Evolutionary conservation across 2,329 filamentous ascomycete genomes (phyloP).

Genomic region (Colletotrichum kahawae): DNA sequence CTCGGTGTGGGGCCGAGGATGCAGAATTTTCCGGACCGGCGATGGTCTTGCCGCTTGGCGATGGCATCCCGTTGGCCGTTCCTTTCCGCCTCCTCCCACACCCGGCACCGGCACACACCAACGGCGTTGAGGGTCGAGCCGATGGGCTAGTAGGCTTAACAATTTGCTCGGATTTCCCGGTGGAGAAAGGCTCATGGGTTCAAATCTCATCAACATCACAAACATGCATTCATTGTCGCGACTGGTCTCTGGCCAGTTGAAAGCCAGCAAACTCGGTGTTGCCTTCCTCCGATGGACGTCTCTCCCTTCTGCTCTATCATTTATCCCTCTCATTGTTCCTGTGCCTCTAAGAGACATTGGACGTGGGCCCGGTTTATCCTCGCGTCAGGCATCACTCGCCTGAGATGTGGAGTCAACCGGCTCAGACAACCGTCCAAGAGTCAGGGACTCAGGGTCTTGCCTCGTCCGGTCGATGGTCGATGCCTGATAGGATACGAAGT

Average conservation of each 20-base stretch:
- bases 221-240: not conserved
- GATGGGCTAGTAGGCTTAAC: not conserved
- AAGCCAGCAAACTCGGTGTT: not conserved
- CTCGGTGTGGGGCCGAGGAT: conserved; percentile 10
- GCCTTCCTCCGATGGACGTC: not conserved
- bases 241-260: not conserved
- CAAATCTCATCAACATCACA: not conserved
- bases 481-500: not conserved
- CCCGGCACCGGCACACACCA: not conserved
- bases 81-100: not conserved
- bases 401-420: not conserved
- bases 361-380: not conserved
- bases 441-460: conserved; percentile 14
- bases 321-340: not conserved
- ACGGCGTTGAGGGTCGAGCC: not conserved
- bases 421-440: not conserved
- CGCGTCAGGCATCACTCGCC: conserved; percentile 7
- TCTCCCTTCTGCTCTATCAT: not conserved
- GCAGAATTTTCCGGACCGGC: conserved; percentile 20
- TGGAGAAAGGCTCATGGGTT: not conserved
- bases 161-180: not conserved
- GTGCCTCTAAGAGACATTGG: not conserved
- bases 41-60: not conserved
- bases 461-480: not conserved
- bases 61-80: not conserved